Evolutionary conservation across 2,329 filamentous ascomycete genomes (phyloP), one percentile per base, ranked within the genome.

Genomic region (Aspergillus viridinutans): DNA sequence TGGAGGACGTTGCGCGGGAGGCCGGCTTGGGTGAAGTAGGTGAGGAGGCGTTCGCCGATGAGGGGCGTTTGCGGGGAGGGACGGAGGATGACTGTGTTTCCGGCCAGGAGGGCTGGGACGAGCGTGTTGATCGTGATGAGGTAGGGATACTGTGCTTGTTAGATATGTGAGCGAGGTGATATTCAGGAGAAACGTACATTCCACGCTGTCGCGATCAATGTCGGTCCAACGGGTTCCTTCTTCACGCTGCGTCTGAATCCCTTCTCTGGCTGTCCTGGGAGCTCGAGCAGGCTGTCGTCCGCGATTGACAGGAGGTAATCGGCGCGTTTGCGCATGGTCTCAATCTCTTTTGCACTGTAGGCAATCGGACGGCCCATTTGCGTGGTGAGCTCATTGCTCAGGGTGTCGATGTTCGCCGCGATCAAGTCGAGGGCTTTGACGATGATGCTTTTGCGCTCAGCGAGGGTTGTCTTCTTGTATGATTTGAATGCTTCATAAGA

Each of bases 281-380:
- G 91, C 67, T 94, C 89, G 69, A 85, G 84, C 59, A 96, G 80
- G 3, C 83, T 85, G 32, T 94, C 89, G 8, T 88, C 85, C 64
- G 88, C 90, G 61, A 95, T 88, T 73, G 90, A 90, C 63, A 96
- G 80, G 47, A 96, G 80, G 70, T 94, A 93, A 68, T 96, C 87
- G 59, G 86, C 89, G 58, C 92, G 85, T 75, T 88, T 88, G 62
- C 92, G 84, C 29, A 91, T 91, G 14, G 92, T 96, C 23, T 85
- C 79, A 63, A 97, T 82, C 76, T 96, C 92, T 65, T 87, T 90
- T 49, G 83, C 86, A 1, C 88, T 89, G 73, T 92, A 96, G 50
- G 88, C 84, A 67, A 96, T 95, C 25, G 92, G 92, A 25, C 92
- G 83, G 40, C 92, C 92, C 91, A 96, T 96, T 77, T 96, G 92